Evolutionary conservation across 805 yeast species (phyloP).

Genomic region (Kurtzmaniella fragi): DNA sequence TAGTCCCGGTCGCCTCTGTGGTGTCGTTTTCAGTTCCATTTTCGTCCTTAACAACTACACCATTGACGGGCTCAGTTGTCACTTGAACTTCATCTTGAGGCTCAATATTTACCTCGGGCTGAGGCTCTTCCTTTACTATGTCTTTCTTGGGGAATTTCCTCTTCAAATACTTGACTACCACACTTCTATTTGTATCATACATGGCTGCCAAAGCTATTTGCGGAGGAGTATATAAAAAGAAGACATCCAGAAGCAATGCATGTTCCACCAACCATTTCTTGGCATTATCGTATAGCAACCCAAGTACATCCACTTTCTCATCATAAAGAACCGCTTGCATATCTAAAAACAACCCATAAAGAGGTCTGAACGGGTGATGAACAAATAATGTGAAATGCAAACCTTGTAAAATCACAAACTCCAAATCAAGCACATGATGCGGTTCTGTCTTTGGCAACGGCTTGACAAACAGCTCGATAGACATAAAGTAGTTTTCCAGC

Average conservation of each 20-base stretch:
- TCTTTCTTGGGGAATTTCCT: constrained; percentile 44
- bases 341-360: constrained; percentile 94
- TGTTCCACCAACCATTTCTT: constrained; percentile 60
- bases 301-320: constrained; percentile 47
- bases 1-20: constrained; percentile 3
- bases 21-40: constrained; percentile 5
- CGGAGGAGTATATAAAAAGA: constrained; percentile 83
- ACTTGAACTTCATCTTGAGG: constrained; percentile 6
- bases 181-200: constrained; percentile 57
- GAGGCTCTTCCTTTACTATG: constrained; percentile 8
- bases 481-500: constrained; percentile 84
- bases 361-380: constrained; percentile 83
- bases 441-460: constrained; percentile 65
- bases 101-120: constrained; percentile 8
- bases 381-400: constrained; percentile 75
- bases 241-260: constrained; percentile 65
- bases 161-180: constrained; percentile 63
- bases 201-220: constrained; percentile 90
- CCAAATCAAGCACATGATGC: constrained; percentile 66
- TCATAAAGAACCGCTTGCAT: constrained; percentile 60
- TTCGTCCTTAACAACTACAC: constrained; percentile 4
- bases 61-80: constrained; percentile 4
- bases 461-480: constrained; percentile 73
- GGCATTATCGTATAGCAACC: constrained; percentile 67
- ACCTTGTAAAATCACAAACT: constrained; percentile 69